Evolutionary conservation across 345 rosid species (phyloP).

Genomic region (Acer negundo): DNA sequence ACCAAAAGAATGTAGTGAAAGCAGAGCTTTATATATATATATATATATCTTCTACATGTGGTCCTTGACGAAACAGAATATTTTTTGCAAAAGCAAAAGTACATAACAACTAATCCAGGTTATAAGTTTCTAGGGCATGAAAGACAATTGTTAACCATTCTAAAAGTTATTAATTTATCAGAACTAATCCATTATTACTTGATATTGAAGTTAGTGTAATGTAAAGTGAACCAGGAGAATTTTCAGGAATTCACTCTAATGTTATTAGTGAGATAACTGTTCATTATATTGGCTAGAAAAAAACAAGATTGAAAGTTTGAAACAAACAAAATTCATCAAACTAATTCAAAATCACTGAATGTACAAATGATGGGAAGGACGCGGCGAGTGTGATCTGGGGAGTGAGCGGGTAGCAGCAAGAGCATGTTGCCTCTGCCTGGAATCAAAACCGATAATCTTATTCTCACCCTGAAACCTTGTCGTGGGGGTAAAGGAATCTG

Average conservation of each 20-base stretch:
- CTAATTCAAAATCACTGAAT: slow-evolving; percentile 28
- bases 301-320: neutral
- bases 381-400: slow-evolving; percentile 37
- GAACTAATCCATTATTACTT: no score
- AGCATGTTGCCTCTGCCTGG: slow-evolving; percentile 28
- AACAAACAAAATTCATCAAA: neutral
- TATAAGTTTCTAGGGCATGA: neutral
- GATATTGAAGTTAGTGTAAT: neutral
- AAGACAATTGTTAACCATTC: neutral
- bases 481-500: slow-evolving; percentile 31
- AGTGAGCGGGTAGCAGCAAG: slow-evolving; percentile 34
- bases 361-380: slow-evolving; percentile 37
- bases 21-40: neutral
- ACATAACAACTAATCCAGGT: neutral
- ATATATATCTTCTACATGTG: neutral
- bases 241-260: neutral
- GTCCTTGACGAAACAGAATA: neutral
- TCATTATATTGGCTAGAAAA: neutral
- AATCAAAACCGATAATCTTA: slow-evolving; percentile 38
- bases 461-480: slow-evolving; percentile 48
- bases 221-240: neutral
- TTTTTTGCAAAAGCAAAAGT: neutral
- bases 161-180: neutral
- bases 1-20: neutral
- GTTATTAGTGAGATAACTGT: neutral